Percentiles rank a stretch among this genome's conserved stretches.
Conservation (phyloP, 1,139 yeast genomes). For the Kazachstania sp. region DNA sequence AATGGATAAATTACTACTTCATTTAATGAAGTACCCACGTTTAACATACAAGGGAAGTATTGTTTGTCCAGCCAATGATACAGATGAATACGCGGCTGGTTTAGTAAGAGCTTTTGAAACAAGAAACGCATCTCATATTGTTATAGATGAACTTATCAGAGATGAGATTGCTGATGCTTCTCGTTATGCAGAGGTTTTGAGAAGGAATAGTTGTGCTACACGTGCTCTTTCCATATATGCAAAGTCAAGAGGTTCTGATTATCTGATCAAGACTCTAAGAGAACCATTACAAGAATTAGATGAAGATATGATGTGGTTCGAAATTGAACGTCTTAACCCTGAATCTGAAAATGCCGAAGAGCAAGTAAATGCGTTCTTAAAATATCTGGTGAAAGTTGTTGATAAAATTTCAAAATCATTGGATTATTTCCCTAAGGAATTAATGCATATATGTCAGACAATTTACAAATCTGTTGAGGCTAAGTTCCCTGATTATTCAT, state of each 20-base stretch:
- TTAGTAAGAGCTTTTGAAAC: constrained; percentile 51
- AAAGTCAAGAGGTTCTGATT: constrained; percentile 52
- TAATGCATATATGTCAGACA: constrained; percentile 64
- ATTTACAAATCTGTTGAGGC: constrained; percentile 56
- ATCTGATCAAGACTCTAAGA: constrained; percentile 44
- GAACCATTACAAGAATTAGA: constrained; percentile 51
- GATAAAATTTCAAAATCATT: constrained; percentile 52
- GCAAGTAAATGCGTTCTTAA: constrained; percentile 38
- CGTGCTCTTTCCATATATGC: constrained; percentile 67
- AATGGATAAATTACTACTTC: constrained; percentile 19
- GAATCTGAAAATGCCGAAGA: constrained; percentile 37
- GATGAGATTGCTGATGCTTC: constrained; percentile 55
- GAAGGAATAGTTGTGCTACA: constrained; percentile 79
- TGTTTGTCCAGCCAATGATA: constrained; percentile 54
- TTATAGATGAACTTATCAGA: constrained; percentile 49
- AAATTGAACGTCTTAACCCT: constrained; percentile 50
- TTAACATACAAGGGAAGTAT: constrained; percentile 35
- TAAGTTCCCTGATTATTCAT: constrained; percentile 55
- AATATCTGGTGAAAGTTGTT: constrained; percentile 50
- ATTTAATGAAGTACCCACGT: constrained; percentile 24
- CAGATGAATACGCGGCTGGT: constrained; percentile 65
- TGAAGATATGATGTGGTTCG: constrained; percentile 45
- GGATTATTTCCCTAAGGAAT: constrained; percentile 57
- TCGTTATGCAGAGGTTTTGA: constrained; percentile 63
- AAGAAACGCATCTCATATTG: constrained; percentile 42